These are phyloP conservation scores for Avena sativa DNA, from an alignment of 176 grass and related monocot genomes.

Conservation along the genomic window DNA sequence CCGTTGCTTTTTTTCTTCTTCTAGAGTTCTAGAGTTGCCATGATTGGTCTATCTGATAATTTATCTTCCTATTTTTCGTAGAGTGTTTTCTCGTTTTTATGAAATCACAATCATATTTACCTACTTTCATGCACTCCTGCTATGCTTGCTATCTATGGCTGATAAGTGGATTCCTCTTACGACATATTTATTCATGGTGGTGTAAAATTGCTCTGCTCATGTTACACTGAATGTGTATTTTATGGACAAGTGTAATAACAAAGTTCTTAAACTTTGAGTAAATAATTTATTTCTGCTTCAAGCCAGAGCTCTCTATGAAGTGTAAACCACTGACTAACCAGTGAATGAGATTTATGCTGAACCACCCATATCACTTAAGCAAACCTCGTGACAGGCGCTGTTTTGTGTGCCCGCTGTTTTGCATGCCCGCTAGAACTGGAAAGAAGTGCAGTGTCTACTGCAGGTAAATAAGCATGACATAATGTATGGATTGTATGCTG, in stretches of 20 bases:
- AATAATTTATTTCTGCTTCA: not conserved
- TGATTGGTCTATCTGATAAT: too few relatives aligned
- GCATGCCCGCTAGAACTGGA: not conserved
- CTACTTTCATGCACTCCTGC: not conserved
- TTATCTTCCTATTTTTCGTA: too few relatives aligned
- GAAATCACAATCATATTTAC: not conserved
- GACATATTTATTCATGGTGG: not conserved
- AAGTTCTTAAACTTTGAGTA: not conserved
- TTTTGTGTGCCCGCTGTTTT: not conserved
- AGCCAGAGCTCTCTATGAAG: not conserved
- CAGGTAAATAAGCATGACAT: not conserved
- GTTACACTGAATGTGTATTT: not conserved
- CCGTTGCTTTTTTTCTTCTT: too few relatives aligned
- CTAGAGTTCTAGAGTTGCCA: too few relatives aligned
- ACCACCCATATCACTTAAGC: not conserved
- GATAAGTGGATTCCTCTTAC: conserved; percentile 14
- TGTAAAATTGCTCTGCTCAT: not conserved
- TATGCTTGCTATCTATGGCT: not conserved
- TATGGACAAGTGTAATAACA: too few relatives aligned
- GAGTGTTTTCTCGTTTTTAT: too few relatives aligned
- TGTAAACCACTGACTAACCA: not conserved
- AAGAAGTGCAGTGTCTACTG: not conserved
- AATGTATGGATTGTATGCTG: conserved; percentile 8
- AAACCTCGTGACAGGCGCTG: not conserved
- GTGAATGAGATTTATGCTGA: not conserved